Evolutionary conservation across 2,329 filamentous ascomycete genomes (phyloP).

Genomic region (Claviceps sp.): DNA sequence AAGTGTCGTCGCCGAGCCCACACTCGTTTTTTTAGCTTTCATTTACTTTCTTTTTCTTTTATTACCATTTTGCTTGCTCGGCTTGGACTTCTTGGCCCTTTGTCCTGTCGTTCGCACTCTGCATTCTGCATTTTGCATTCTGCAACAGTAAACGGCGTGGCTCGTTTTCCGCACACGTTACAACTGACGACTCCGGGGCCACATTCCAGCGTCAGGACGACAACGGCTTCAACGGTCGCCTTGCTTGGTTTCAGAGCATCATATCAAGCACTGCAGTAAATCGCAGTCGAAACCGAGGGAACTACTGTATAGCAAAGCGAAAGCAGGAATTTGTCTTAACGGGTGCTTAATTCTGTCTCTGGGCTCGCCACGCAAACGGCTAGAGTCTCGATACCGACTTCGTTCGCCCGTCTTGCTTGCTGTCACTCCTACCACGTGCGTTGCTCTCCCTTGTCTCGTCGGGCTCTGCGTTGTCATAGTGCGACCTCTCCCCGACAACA

Average conservation of each 20-base stretch:
- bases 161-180: background rate
- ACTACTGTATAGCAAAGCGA: background rate
- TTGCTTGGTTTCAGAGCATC: background rate
- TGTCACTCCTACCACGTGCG: background rate
- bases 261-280: background rate
- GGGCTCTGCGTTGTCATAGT: background rate
- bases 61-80: background rate
- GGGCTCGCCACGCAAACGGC: background rate
- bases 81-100: background rate
- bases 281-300: background rate
- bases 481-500: background rate
- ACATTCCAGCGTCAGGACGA: constrained; percentile 2
- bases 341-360: background rate
- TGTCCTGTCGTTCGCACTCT: background rate
- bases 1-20: background rate
- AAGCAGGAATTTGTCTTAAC: background rate
- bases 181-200: background rate
- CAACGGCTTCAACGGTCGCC: background rate
- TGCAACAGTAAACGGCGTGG: background rate
- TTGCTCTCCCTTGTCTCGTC: background rate
- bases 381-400: background rate
- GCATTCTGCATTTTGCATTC: background rate
- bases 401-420: background rate
- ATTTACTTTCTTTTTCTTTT: background rate
- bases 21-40: background rate